Percentiles rank a stretch among this genome's conserved stretches.
phyloP scores from a whole-genome alignment of 805 yeast genomes.

The Teunomyces atbi region DNA sequence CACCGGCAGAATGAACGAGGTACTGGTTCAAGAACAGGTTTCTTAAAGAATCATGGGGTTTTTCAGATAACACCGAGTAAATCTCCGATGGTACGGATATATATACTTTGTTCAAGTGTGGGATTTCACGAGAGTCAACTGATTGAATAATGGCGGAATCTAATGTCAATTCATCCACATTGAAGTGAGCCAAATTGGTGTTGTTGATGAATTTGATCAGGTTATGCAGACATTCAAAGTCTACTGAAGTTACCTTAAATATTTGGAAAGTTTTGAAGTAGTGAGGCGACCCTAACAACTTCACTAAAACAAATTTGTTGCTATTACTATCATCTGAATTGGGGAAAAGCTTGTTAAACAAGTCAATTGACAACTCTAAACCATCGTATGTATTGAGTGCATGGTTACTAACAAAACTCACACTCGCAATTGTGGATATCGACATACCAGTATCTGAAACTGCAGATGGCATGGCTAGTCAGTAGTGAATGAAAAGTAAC shows the following conservation, averaged over 20 bases:
- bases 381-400: constrained; percentile 20
- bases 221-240: constrained; percentile 22
- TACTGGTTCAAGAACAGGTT: constrained; percentile 28
- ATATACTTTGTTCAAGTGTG: constrained; percentile 43
- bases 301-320: constrained; percentile 29
- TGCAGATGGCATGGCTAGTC: constrained; percentile 16
- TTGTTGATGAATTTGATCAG: constrained; percentile 41
- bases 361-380: constrained; percentile 33
- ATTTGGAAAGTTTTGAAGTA: constrained; percentile 31
- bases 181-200: constrained; percentile 34
- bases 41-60: constrained; percentile 32
- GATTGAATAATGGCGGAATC: constrained; percentile 37
- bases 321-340: constrained; percentile 6
- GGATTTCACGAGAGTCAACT: constrained; percentile 31
- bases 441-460: constrained; percentile 10
- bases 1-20: constrained; percentile 19
- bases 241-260: constrained; percentile 34
- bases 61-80: constrained; percentile 30
- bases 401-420: constrained; percentile 33
- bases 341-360: constrained; percentile 34
- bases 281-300: constrained; percentile 40
- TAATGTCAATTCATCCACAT: constrained; percentile 29
- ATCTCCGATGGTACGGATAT: constrained; percentile 46
- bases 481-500: background rate
- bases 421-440: constrained; percentile 26